phyloP scores from a whole-genome alignment of 164 flowering plant genomes.

The Aristolochia contorta region DNA sequence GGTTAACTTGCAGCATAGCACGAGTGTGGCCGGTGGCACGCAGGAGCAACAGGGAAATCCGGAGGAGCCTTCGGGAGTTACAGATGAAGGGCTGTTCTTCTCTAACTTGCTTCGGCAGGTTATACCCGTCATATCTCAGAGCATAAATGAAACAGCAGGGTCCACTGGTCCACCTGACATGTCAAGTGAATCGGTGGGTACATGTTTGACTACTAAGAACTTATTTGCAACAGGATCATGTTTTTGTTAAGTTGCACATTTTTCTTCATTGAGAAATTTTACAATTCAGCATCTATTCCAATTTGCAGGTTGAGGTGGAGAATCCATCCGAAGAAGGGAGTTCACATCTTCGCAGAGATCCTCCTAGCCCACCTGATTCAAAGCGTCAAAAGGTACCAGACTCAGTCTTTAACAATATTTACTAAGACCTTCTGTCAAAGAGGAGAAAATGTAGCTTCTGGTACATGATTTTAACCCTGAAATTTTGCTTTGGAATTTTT shows the following conservation, averaged over 20 bases:
- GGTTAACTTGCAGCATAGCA: constrained; percentile 10
- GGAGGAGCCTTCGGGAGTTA: constrained; percentile 19
- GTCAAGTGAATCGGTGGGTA: not conserved
- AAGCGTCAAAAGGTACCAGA: constrained; percentile 61
- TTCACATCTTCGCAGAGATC: constrained; percentile 20
- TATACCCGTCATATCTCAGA: constrained; percentile 44
- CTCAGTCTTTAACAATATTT: too few species aligned
- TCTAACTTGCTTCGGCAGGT: constrained; percentile 45
- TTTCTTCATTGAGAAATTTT: not conserved
- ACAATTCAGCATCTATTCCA: not conserved
- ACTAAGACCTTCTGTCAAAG: too few species aligned
- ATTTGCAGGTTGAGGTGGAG: constrained; percentile 24
- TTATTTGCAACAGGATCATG: not conserved
- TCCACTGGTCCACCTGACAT: constrained; percentile 8
- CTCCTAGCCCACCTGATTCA: constrained; percentile 28
- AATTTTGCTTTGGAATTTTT: too few species aligned
- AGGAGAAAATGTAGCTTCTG: too few species aligned
- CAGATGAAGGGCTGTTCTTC: constrained; percentile 41
- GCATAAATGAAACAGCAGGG: constrained; percentile 10
- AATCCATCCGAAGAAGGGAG: constrained; percentile 14
- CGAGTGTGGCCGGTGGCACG: constrained; percentile 7
- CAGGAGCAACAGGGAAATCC: constrained; percentile 13
- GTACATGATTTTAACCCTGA: too few species aligned
- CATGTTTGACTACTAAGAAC: too few species aligned
- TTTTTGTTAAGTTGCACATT: not conserved